Conservation (phyloP, 192 early-diverging fungal genomes). For the Thamnidium elegans region DNA sequence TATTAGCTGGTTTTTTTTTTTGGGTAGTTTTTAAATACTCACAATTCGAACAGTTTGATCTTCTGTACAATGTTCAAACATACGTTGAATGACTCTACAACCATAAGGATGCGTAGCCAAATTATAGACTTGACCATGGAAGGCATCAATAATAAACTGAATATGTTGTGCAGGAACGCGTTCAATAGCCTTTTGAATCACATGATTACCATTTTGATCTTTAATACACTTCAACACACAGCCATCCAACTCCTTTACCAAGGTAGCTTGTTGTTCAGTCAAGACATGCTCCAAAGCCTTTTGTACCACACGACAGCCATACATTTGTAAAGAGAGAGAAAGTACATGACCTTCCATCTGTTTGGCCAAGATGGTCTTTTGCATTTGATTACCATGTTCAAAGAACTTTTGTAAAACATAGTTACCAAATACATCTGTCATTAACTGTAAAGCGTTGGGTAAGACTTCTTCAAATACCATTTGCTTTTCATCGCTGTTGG, state of each 20-base stretch:
- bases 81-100: slow-evolving; percentile 97
- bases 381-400: slow-evolving; percentile 93
- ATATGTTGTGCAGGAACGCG: slow-evolving; percentile 91
- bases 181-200: slow-evolving; percentile 99
- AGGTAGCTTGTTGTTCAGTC: slow-evolving; percentile 84
- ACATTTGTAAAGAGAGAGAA: slow-evolving; percentile 96
- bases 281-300: slow-evolving; percentile 96
- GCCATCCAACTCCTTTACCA: slow-evolving; percentile 92
- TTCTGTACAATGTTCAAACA: slow-evolving; percentile 99
- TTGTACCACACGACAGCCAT: slow-evolving; percentile 98
- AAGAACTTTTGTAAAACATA: slow-evolving; percentile 99
- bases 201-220: slow-evolving; percentile 99
- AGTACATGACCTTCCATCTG: slow-evolving; percentile 97
- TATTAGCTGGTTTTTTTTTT: neutral
- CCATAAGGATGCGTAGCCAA: slow-evolving; percentile 98
- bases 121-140: slow-evolving; percentile 94
- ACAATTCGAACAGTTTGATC: slow-evolving; percentile 59
- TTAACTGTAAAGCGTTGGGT: slow-evolving; percentile 86
- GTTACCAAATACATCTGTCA: slow-evolving; percentile 99
- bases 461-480: slow-evolving; percentile 96
- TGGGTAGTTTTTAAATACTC: too few relatives aligned
- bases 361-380: slow-evolving; percentile 88
- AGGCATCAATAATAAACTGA: slow-evolving; percentile 95
- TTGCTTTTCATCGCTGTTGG: slow-evolving; percentile 91
- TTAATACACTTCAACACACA: slow-evolving; percentile 98